Evolutionary conservation across 768 basidiomycete species (phyloP), one percentile per base, ranked within the genome.

Genomic region (Cantharellus anzutake): DNA sequence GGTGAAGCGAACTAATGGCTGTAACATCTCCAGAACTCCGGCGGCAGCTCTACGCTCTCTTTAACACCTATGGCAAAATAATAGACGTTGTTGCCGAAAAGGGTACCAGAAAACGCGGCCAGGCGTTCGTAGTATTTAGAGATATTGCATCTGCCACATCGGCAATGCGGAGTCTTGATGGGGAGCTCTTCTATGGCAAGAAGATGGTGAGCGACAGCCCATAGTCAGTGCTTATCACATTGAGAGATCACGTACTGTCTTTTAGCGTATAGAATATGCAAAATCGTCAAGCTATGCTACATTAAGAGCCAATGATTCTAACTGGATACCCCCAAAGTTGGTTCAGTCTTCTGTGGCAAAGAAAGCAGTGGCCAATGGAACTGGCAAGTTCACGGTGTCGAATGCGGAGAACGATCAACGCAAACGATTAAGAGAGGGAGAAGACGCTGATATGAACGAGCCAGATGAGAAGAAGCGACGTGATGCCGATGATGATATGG

Each of bases 91-190:
- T 97, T 60, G 92, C 93, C 34, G 81, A 84, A 35, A 92, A 94
- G 71, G 80, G 76, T 68, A 73, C 79, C 61, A 86, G 83, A 71
- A 89, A 87, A 83, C 80, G 84, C 64, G 93, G 92, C 29, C 92
- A 96, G 71, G 94, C 94, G 1, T 98, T 96, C 72, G 82, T 97
- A 67, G 91, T 94, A 66, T 98, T 96, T 72, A 78, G 80, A 57
- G 94, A 98, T 73, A 81, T 94, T 56, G 80, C 87, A 5, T 81
- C 83, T 59, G 89, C 91, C 60, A 97, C 94, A 3, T 80, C 89
- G 59, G 94, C 94, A 41, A 78, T 97, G 81, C 79, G 94, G 56
- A 89, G 85, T 52, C 85, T 92, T 68, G 86, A 90, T 67, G 94
- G 94, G 59, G 87, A 94, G 80, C 63, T 80, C 37, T 94, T 94